Evolutionary conservation across 352 stramenopile genomes (phyloP).

Genomic region (Globisporangium lucens): DNA sequence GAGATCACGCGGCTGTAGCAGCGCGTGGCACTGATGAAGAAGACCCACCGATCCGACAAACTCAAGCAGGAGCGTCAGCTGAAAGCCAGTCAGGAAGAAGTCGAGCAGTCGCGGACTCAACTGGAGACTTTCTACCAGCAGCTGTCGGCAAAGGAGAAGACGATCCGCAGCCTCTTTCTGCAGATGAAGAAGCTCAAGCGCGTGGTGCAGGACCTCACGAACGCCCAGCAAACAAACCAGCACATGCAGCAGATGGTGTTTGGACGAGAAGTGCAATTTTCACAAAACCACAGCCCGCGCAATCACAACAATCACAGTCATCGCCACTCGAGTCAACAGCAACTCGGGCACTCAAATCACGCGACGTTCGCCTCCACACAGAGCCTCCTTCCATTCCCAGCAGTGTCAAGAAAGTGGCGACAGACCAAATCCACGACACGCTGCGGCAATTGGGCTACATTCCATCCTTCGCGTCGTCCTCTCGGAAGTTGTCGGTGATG

Average conservation of each 20-base stretch:
- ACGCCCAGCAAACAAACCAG: constrained; percentile 54
- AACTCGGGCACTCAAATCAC: background rate
- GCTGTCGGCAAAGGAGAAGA: constrained; percentile 55
- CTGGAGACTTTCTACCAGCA: constrained; percentile 52
- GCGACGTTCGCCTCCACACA: background rate
- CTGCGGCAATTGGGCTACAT: constrained; percentile 41
- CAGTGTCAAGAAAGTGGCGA: constrained; percentile 9
- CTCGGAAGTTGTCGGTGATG: background rate
- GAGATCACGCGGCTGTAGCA: constrained; percentile 63
- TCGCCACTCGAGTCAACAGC: background rate
- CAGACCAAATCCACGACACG: constrained; percentile 34
- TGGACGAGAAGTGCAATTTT: constrained; percentile 34
- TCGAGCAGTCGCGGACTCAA: constrained; percentile 35
- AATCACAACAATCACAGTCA: constrained; percentile 10
- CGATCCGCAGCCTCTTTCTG: constrained; percentile 54
- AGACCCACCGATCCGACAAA: constrained; percentile 43
- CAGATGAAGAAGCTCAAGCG: constrained; percentile 80
- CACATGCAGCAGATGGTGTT: constrained; percentile 38
- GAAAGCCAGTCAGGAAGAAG: constrained; percentile 39
- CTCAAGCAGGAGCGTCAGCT: constrained; percentile 50
- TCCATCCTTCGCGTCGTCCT: constrained; percentile 19
- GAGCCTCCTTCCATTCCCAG: background rate
- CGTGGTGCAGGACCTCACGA: constrained; percentile 46
- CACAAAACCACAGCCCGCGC: constrained; percentile 16
- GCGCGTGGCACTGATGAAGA: constrained; percentile 61